phyloP scores from a whole-genome alignment of 768 basidiomycete species.

The Kwoniella shandongensis region DNA sequence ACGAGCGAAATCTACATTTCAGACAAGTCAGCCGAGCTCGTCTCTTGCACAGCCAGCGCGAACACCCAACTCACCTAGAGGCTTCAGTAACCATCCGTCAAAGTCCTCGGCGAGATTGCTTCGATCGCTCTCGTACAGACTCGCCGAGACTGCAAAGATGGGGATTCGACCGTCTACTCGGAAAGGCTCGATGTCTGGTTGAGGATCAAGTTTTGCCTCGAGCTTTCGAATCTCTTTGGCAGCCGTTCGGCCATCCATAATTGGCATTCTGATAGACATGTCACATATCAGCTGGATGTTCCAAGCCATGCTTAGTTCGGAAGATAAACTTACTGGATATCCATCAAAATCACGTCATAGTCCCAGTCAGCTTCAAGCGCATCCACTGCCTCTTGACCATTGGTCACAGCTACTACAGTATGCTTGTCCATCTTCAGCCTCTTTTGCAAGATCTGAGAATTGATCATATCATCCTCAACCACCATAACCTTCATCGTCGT shows the following conservation, averaged over 20 bases:
- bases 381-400: conserved; percentile 74
- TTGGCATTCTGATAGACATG: conserved; percentile 71
- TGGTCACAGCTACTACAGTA: conserved; percentile 64
- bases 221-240: conserved; percentile 66
- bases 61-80: conserved; percentile 56
- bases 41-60: not conserved
- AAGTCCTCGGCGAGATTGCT: conserved; percentile 63
- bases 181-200: conserved; percentile 49
- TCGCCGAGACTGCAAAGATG: conserved; percentile 79
- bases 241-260: conserved; percentile 71
- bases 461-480: conserved; percentile 68
- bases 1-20: conserved; percentile 62
- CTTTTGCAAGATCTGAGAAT: conserved; percentile 69
- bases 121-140: conserved; percentile 63
- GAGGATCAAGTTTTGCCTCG: conserved; percentile 55
- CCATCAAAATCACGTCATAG: conserved; percentile 78
- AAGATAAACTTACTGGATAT: conserved; percentile 76
- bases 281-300: conserved; percentile 1
- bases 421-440: conserved; percentile 68
- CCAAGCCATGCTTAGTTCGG: not conserved
- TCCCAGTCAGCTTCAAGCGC: conserved; percentile 61
- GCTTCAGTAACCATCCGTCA: conserved; percentile 83
- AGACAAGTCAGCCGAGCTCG: not conserved
- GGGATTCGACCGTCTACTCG: conserved; percentile 68
- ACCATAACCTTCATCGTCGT: conserved; percentile 22